Conservation (phyloP, 768 basidiomycete genomes). For the Kwoniella sp. region DNA sequence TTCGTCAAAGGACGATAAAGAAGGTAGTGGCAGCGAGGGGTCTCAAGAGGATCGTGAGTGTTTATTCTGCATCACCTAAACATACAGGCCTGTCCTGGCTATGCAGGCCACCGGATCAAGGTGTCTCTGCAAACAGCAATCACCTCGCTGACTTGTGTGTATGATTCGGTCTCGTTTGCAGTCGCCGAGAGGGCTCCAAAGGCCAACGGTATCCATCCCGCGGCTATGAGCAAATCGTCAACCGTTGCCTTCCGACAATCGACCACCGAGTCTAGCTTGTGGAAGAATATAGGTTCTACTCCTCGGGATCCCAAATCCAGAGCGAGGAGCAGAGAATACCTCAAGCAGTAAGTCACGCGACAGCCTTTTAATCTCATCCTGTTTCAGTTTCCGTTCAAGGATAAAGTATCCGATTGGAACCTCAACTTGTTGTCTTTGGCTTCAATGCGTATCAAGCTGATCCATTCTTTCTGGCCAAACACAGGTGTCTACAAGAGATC, state of each 20-base stretch:
- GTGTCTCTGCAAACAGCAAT: no score
- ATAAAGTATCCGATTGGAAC: no score
- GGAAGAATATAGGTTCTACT: constrained; percentile 65
- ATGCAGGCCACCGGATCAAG: no score
- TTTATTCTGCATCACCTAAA: no score
- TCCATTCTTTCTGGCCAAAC: no score
- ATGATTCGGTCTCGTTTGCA: constrained; percentile 3
- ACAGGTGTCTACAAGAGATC: constrained; percentile 93
- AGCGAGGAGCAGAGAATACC: constrained; percentile 89
- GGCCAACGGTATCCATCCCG: constrained; percentile 32
- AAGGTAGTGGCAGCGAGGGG: constrained; percentile 46
- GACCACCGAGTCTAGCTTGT: constrained; percentile 57
- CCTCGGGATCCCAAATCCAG: constrained; percentile 93
- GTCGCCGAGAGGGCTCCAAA: constrained; percentile 15
- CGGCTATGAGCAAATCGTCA: constrained; percentile 29
- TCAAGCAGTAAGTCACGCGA: constrained; percentile 83
- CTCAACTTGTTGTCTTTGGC: no score
- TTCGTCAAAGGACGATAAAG: constrained; percentile 29
- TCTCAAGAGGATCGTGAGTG: constrained; percentile 29
- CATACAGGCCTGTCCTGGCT: no score
- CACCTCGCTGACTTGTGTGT: no score
- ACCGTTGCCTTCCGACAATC: constrained; percentile 27
- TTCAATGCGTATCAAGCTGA: no score
- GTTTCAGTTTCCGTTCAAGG: neutral
- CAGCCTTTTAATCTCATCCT: no score